phyloP scores from a whole-genome alignment of 306 rosid genomes.

The Rosa rugosa region DNA sequence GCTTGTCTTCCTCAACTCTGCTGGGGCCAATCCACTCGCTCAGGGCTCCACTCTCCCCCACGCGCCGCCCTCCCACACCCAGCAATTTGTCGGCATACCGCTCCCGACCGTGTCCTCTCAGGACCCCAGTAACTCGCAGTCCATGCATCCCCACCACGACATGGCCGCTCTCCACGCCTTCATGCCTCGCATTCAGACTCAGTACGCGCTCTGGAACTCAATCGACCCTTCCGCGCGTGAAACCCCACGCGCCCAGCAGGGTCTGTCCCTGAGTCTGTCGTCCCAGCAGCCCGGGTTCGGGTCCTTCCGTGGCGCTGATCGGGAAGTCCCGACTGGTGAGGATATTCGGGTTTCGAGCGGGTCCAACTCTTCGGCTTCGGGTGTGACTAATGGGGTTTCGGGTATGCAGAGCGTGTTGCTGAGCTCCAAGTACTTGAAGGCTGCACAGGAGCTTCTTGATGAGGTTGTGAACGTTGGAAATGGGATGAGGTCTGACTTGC shows the following conservation, averaged over 20 bases:
- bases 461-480: slow-evolving; percentile 78
- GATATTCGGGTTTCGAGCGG: slow-evolving; percentile 62
- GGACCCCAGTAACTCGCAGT: slow-evolving; percentile 45
- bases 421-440: slow-evolving; percentile 84
- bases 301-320: slow-evolving; percentile 41
- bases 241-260: slow-evolving; percentile 62
- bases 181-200: slow-evolving; percentile 59
- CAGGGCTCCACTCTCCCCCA: slow-evolving; percentile 38
- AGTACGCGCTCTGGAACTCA: slow-evolving; percentile 70
- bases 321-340: slow-evolving; percentile 49
- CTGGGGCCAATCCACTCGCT: slow-evolving; percentile 37
- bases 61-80: slow-evolving; percentile 67
- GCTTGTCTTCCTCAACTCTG: slow-evolving; percentile 39
- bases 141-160: slow-evolving; percentile 50
- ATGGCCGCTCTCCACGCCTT: slow-evolving; percentile 83
- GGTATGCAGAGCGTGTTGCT: slow-evolving; percentile 79
- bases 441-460: slow-evolving; percentile 82
- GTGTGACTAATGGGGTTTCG: slow-evolving; percentile 58
- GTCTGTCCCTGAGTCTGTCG: slow-evolving; percentile 67
- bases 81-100: slow-evolving; percentile 70
- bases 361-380: slow-evolving; percentile 61
- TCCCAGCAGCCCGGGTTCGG: slow-evolving; percentile 71
- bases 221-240: slow-evolving; percentile 75
- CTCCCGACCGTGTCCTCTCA: slow-evolving; percentile 33
- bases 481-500: slow-evolving; percentile 49